Evolutionary conservation across 2,329 filamentous ascomycete species (phyloP), one percentile per base, ranked within the genome.

Genomic region (Fusarium cicatricum): DNA sequence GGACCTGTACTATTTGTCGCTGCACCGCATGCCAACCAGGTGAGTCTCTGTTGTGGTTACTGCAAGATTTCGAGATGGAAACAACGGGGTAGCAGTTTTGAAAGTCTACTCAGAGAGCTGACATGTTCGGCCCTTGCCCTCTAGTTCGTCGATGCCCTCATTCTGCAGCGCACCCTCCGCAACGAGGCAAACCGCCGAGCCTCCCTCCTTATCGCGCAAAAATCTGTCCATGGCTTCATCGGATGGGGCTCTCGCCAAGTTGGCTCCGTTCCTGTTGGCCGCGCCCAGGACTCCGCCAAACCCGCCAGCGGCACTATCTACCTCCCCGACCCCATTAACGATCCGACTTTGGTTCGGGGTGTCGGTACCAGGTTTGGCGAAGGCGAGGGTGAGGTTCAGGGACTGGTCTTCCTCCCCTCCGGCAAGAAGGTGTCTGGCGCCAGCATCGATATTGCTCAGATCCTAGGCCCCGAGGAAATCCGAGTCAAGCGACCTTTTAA

Each of bases 1-100:
- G 95, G 93, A 0, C 93, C 95, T 1, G 86, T 99, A 60, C 91
- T 99, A 55, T 95, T 99, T 70, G 95, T 99, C 65, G 95, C 93
- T 38, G 95, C 94, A 49, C 95, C 95, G 64, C 95, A 99, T 81
- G 94, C 94, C 56, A 99, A 99, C 74, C 92, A 95, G 85, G 90
- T 92, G 77, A 56, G 82, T 75, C 4, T 33, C 12, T 26, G 11
- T 26, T 32, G 19, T 49, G 34, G 23, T 28, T 45, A 31, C 33
- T 26, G 37, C 11, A 15, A 11, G 5, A 32, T 10, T 15, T 19
- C 21, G 14, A 34, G 14, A 32, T 17, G 17, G n/a, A 33, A 21
- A 28, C 40, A 16, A 11, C 11, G 5, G 15, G 16, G 15, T n/a
- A 40, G 26, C 26, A 33, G 11, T 36, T 34, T 11, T 9, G 5